Base-by-base conservation (phyloP, 2,329 filamentous ascomycete species). In the Neurospora sp. region DNA sequence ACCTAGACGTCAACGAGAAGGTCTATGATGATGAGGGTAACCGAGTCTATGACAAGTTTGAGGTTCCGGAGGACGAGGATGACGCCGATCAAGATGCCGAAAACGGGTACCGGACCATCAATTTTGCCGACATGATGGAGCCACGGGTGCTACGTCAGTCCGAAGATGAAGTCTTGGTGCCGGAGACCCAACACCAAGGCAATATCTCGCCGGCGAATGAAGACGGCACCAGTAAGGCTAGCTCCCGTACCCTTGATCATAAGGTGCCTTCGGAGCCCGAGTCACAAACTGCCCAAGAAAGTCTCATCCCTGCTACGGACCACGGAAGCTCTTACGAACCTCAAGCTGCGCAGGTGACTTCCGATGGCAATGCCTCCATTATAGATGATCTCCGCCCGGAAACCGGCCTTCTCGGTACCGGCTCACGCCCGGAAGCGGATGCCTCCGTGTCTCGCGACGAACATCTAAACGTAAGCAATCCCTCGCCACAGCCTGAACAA, bases 21-120 rank as follows among this genome's bases (percentile, higher is more conserved):
- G 78, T 80, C 19, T 89, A 88, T 73, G 89, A 95, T 74, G 84
- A 88, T 11, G 80, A 85, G 0, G 93, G 92, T 0, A 83, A 91
- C 72, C 86, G 92, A 10, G 80, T 92, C 10, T 97, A 95, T 74
- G 88, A 86, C 72, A 91, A 89, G 70, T 96, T 96, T 73, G 92
- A 96, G 75, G 88, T 89, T 74, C 90, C 90, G 0, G 86, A 87
- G 11, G 81, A 87, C 8, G 85, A 88, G 6, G 87, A 88, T 11
- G 88, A 86, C 0, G 81, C 80, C 1, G 83, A 76, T 4, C 81
- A 81, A 4, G 83, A 84, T 15, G 82, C 82, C 10, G 86, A 90
- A 69, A 84, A 89, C 71, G 91, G 91, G 0, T 82, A 85, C 67
- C 84, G 89, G n/a, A 83, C 83, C 6, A 70, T 93, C 38, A 75